Base-by-base conservation (phyloP, 2,329 filamentous ascomycete genomes). In the Aspergillus awamori region DNA sequence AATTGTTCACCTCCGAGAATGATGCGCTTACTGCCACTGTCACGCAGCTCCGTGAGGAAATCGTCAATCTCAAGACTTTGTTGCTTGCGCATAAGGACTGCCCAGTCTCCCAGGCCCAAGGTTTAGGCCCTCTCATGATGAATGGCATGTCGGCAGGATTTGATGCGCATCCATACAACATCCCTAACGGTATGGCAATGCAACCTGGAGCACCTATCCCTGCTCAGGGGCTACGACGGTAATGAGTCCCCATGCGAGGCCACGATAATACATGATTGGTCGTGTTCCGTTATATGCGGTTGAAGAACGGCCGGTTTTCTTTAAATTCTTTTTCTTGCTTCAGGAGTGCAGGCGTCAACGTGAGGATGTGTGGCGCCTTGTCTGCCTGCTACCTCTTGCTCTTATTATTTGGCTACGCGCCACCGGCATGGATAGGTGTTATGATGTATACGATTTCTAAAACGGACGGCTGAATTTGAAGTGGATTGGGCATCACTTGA, bases 81-180 rank as follows among this genome's bases (percentile, higher is more conserved):
- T 83, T 99, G 2, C 83, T 98, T 22, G 93, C 93, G 0, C 95
- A 99, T 78, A 98, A 98, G 75, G 94, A 98, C 75, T 98, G 95
- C 69, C 92, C 94, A 0, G 90, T 98, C 7, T 93, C 93, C 3
- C 91, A 96, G 74, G 89, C 92, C 49, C 93, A 97, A 76, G 90
- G 90, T 3, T 81, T 95, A 17, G 74, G 71, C 28, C 74, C 76
- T 17, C 69, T 79, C 36, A 73, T 77, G 68, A 78, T 79, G 75
- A 77, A 76, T 45, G 74, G 74, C 57, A 73, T 78, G 70, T 65
- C 70, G 17, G 66, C 76, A 53, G 78, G 78, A 49, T 76, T 70
- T 53, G 77, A 80, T 20, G 71, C 73, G 20, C 77, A 80, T 60
- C 77, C 76, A 4, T 80, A 80, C 65, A 75, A 72, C 57, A 78